These are phyloP conservation scores for Populus simonii DNA, from an alignment of 345 rosid genomes.

Conservation along the genomic window DNA sequence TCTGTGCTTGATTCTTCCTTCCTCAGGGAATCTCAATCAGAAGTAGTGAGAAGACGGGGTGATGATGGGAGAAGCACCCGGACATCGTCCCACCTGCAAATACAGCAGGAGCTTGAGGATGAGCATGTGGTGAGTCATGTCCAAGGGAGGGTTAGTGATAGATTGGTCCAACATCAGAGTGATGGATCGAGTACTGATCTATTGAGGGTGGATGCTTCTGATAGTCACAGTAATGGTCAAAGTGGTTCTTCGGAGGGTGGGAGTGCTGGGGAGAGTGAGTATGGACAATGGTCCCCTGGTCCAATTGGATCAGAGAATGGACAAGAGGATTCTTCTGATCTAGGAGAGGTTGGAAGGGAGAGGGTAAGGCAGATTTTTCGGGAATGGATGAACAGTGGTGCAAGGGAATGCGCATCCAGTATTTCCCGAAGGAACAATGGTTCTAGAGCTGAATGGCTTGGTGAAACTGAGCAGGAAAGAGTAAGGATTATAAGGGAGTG, in stretches of 20 bases:
- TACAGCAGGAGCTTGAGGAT: constrained; percentile 93
- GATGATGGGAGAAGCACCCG: constrained; percentile 59
- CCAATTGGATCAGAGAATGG: constrained; percentile 47
- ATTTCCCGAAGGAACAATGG: constrained; percentile 40
- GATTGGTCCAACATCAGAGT: constrained; percentile 44
- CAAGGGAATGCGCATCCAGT: constrained; percentile 45
- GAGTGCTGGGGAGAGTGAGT: constrained; percentile 44
- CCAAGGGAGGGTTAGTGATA: constrained; percentile 53
- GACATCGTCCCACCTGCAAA: constrained; percentile 73
- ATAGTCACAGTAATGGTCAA: constrained; percentile 35
- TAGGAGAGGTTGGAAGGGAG: constrained; percentile 75
- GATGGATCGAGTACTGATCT: constrained; percentile 34
- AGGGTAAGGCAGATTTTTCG: constrained; percentile 82
- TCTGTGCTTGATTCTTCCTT: constrained; percentile 70
- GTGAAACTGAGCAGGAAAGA: constrained; percentile 89
- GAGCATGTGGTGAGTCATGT: constrained; percentile 64
- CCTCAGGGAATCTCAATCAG: constrained; percentile 64
- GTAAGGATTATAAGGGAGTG: constrained; percentile 81
- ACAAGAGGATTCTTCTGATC: constrained; percentile 53
- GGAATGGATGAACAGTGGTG: constrained; percentile 75
- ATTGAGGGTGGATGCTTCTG: constrained; percentile 37
- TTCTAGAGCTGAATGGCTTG: constrained; percentile 72
- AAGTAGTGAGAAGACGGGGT: constrained; percentile 44
- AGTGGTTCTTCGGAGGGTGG: constrained; percentile 41
- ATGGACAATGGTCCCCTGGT: constrained; percentile 55